Conservation (phyloP, 805 yeast species). For the Metschnikowia arizonensis region DNA sequence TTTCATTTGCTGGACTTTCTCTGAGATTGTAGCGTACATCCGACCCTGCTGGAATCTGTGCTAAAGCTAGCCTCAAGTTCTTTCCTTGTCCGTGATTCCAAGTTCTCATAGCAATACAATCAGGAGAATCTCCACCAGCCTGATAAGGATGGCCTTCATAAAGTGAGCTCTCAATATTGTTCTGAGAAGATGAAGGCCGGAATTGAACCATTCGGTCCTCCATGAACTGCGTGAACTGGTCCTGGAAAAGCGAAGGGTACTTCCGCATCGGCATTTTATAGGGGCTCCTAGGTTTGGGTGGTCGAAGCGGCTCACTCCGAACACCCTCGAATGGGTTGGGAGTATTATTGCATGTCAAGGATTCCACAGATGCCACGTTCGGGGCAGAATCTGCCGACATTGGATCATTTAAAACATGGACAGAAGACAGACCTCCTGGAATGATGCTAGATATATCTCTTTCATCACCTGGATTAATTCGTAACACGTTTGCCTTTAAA, state of each 20-base stretch:
- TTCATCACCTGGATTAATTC: not conserved
- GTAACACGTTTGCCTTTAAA: not conserved
- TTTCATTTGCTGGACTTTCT: conserved; percentile 9
- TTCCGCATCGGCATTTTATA: conserved; percentile 6
- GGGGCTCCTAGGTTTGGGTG: conserved; percentile 13
- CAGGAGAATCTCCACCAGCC: conserved; percentile 2
- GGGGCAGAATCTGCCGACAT: not conserved
- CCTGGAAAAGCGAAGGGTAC: conserved; percentile 12
- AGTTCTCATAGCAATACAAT: not conserved
- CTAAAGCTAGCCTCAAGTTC: not conserved
- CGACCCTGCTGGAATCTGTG: not conserved
- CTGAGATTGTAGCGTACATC: conserved; percentile 3
- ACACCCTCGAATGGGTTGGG: conserved; percentile 14
- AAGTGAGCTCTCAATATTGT: conserved; percentile 15
- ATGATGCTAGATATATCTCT: not conserved
- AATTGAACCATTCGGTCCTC: conserved; percentile 16
- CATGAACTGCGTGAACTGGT: conserved; percentile 16
- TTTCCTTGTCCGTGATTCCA: not conserved
- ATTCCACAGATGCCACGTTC: not conserved
- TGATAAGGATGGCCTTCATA: conserved; percentile 16
- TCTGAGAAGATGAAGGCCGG: conserved; percentile 16
- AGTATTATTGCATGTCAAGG: not conserved
- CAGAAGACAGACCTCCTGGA: not conserved
- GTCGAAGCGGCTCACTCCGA: conserved; percentile 13
- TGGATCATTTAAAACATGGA: not conserved